Evolutionary conservation across 108 stramenopile species (phyloP).

Genomic region (Thalassiosira profunda): DNA sequence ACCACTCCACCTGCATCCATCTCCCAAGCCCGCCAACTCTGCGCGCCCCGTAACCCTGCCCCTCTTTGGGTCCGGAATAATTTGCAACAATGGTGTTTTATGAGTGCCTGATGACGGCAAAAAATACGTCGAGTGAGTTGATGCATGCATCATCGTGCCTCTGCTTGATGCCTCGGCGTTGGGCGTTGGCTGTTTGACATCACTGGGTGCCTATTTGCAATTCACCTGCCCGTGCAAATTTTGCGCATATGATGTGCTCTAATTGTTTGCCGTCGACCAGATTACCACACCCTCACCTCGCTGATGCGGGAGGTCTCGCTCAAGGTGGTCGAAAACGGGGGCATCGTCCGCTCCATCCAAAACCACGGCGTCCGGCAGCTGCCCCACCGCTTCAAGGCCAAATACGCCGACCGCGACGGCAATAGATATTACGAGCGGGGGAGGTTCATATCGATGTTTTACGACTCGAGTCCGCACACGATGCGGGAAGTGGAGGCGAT

Average conservation of each 20-base stretch:
- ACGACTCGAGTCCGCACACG: slow-evolving; percentile 77
- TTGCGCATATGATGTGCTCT: neutral
- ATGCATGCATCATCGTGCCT: neutral
- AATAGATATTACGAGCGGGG: slow-evolving; percentile 88
- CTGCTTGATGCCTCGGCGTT: neutral
- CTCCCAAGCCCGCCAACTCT: too few relatives aligned
- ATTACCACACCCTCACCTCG: slow-evolving; percentile 63
- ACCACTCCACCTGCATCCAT: too few relatives aligned
- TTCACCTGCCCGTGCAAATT: neutral
- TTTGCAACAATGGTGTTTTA: slow-evolving; percentile 74
- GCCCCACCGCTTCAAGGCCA: slow-evolving; percentile 86
- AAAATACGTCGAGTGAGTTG: slow-evolving; percentile 83
- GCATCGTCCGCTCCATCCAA: slow-evolving; percentile 86
- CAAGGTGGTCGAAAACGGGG: slow-evolving; percentile 82
- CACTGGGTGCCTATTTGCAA: neutral
- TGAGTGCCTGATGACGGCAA: slow-evolving; percentile 80
- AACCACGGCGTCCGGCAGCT: slow-evolving; percentile 90
- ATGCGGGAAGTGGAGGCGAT: slow-evolving; percentile 67
- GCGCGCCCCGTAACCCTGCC: too few relatives aligned
- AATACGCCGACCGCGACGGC: slow-evolving; percentile 76
- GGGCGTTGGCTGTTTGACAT: neutral
- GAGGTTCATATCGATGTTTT: slow-evolving; percentile 82
- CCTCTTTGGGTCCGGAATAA: neutral
- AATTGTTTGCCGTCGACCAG: slow-evolving; percentile 24
- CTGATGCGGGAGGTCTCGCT: slow-evolving; percentile 74